Evolutionary conservation across 2,329 filamentous ascomycete species (phyloP).

Genomic region (Ophidiomyces ophidiicola): DNA sequence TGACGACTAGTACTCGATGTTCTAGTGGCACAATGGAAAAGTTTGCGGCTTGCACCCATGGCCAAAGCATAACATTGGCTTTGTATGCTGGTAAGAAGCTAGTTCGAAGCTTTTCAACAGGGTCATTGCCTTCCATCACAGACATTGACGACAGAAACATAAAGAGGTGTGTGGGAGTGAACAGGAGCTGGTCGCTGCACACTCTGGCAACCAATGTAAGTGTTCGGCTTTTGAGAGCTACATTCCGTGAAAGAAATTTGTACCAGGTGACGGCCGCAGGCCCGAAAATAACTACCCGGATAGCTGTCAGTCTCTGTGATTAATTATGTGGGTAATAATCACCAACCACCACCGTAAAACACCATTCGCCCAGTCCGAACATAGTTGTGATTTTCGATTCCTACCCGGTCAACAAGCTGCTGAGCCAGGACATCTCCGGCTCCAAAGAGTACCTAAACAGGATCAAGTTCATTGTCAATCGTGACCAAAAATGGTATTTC

Average conservation of each 20-base stretch:
- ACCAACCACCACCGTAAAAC: conserved; percentile 38
- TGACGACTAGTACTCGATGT: conserved; percentile 74
- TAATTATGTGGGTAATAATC: background rate
- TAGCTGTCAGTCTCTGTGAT: conserved; percentile 2
- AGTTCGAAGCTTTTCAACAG: conserved; percentile 56
- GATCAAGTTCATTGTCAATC: background rate
- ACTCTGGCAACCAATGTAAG: conserved; percentile 66
- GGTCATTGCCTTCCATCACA: conserved; percentile 57
- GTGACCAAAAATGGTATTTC: background rate
- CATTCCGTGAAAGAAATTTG: conserved; percentile 58
- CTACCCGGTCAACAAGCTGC: conserved; percentile 74
- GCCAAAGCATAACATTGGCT: conserved; percentile 85
- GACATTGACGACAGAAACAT: conserved; percentile 79
- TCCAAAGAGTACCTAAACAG: conserved; percentile 62
- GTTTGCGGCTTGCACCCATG: conserved; percentile 70
- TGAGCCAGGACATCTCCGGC: conserved; percentile 86
- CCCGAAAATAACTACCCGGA: conserved; percentile 58
- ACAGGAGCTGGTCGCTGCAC: conserved; percentile 65
- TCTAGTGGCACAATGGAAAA: conserved; percentile 78
- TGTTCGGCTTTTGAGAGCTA: conserved; percentile 53
- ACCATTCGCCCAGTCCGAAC: conserved; percentile 39
- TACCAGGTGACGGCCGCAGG: conserved; percentile 83
- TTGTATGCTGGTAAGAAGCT: conserved; percentile 60
- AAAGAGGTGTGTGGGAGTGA: conserved; percentile 72
- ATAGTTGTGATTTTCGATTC: conserved; percentile 60